phyloP scores from a whole-genome alignment of 805 yeast genomes.

The Lipomyces yamadae region DNA sequence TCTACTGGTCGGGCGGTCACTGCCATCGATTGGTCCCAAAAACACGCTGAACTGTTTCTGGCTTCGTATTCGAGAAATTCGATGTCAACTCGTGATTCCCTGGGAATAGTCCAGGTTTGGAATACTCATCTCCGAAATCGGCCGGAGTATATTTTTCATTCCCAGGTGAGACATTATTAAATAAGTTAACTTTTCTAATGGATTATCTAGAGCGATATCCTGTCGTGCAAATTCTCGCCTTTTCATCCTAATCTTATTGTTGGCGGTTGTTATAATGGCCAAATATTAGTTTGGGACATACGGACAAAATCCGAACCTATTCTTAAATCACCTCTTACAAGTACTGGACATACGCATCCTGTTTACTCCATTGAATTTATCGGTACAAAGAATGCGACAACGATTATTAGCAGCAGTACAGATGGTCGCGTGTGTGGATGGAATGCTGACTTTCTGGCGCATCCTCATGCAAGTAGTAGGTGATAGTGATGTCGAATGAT shows the following conservation, averaged over 20 bases:
- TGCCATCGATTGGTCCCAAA: conserved; percentile 47
- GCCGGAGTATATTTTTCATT: conserved; percentile 53
- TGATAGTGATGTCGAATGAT: background rate
- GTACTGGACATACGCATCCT: conserved; percentile 46
- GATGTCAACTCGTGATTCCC: conserved; percentile 37
- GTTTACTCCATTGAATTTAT: conserved; percentile 42
- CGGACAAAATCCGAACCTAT: conserved; percentile 44
- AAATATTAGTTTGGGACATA: conserved; percentile 57
- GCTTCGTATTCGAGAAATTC: conserved; percentile 43
- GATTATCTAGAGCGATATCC: conserved; percentile 46
- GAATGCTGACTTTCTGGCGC: conserved; percentile 47
- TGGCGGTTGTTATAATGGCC: conserved; percentile 58
- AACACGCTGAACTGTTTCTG: conserved; percentile 47
- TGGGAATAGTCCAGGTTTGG: conserved; percentile 48
- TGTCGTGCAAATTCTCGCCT: conserved; percentile 51
- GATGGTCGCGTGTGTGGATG: conserved; percentile 50
- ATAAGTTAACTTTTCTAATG: background rate
- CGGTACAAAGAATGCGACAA: conserved; percentile 42
- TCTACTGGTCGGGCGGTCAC: conserved; percentile 43
- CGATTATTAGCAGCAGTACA: conserved; percentile 46
- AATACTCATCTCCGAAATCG: conserved; percentile 43
- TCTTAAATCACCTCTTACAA: conserved; percentile 44
- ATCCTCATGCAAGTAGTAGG: conserved; percentile 40
- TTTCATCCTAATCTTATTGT: conserved; percentile 48
- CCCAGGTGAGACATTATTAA: conserved; percentile 40